Base-by-base conservation (phyloP, 352 stramenopile genomes). In the Globisporangium carolinianum region DNA sequence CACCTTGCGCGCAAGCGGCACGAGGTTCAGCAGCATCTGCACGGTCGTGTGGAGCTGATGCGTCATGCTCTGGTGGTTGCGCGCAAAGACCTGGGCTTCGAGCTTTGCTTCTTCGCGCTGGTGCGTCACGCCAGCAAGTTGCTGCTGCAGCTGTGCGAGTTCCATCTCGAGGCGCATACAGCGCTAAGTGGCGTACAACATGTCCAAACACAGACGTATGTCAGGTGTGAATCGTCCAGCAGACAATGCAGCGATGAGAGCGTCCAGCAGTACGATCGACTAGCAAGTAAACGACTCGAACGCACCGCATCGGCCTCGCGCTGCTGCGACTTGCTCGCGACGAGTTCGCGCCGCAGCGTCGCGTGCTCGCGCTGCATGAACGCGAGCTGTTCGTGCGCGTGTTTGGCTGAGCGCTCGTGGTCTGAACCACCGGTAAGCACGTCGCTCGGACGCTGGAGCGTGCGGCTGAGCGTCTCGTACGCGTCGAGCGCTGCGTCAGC, bases 1-100 rank as follows among this genome's bases (percentile, higher is more conserved):
- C 37, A 83, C 75, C 71, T 84, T 78, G 39, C 68, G 72, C 53
- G 74, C 74, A 11, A 91, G 64, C 1, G 81, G 81, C 5, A 87
- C 77, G 46, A 91, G 63, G 46, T 78, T 88, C 36, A 91, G 67
- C 37, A 91, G 62, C 71, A 89, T 86, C 38, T 91, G 75, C 60
- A 86, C 78, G 1, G 76, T 86, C 32, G 75, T 88, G 57, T 91
- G 78, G 0, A 91, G 68, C 54, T 91, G 81, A 14, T 74, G 68
- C 1, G 76, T 86, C 75, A 91, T 85, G 18, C 67, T 76, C 58
- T 87, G 77, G 48, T 88, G 76, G 55, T 86, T 91, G 55, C 71
- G 78, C 1, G 77, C 75, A 15, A 87, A 64, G 9, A 84, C 60
- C 8, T 80, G 73, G 15, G 67, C 66, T 38, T 89, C 74, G 11